Evolutionary conservation across 768 basidiomycete species (phyloP), one percentile per base, ranked within the genome.

Genomic region (Boletellus ananas): DNA sequence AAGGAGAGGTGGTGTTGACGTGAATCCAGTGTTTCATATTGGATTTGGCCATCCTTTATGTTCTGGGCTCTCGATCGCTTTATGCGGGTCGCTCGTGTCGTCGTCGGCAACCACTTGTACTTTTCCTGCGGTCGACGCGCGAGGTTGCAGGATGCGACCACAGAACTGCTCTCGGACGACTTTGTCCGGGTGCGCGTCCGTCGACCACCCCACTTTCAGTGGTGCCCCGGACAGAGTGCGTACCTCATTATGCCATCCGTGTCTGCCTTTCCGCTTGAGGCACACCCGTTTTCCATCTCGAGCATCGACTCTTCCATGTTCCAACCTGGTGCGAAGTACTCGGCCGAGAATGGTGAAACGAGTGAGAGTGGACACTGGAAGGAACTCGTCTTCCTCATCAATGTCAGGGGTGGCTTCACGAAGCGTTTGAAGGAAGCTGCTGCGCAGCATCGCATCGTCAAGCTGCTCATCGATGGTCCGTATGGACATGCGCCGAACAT

Each of bases 231-330:
- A 8, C 83, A 84, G 62, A 71, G 73, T 33, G 76, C 72, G 0
- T 83, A 74, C 55, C 66, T 84, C 18, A 72, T 68, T 10, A 66
- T 83, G 55, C 80, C 80, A 4, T 57, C 69, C 1, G 67, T 80
- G 6, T 77, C 77, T 11, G 43, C 46, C 0, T 60, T 72, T 23
- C 75, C 77, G 6, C 72, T 77, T 27, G 78, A 84, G 61, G 64
- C 78, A 0, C 83, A 84, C 51, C 83, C 83, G 2, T 84, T 85
- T 64, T 81, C 83, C 0, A 83, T 84, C 47, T 70, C 79, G 6
- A 77, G 68, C n/a, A 58, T 74, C 8, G 68, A 73, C 39, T 58
- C 61, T 12, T 3, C 45, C 13, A 12, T 60, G 5, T 63, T 66
- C 50, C 50, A 27, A 1, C 51, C 52, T 25, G 21, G 13, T 3